Evolutionary conservation across 495 filamentous ascomycete species (phyloP).

Genomic region (Astrocystis sublimbata): DNA sequence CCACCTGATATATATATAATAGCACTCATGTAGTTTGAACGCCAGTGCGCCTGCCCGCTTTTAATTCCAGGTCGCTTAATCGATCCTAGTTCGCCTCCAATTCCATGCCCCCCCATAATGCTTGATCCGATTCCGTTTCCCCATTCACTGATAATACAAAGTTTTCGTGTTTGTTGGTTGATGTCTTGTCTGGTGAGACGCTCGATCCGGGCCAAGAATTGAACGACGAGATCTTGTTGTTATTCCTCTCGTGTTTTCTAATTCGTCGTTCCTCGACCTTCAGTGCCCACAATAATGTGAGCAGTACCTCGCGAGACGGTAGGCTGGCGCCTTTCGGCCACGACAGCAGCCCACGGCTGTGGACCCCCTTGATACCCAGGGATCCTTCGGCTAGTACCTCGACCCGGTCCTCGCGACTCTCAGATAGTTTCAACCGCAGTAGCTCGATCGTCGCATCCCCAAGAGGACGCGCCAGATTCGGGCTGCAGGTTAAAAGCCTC

Average conservation of each 20-base stretch:
- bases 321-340: conserved; percentile 46
- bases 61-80: not conserved
- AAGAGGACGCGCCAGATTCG: conserved; percentile 85
- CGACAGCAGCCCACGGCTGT: conserved; percentile 38
- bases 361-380: conserved; percentile 42
- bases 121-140: conserved; percentile 26
- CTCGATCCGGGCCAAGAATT: conserved; percentile 30
- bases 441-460: conserved; percentile 87
- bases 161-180: conserved; percentile 22
- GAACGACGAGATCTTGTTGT: conserved; percentile 22
- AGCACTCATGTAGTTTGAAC: too few species aligned
- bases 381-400: conserved; percentile 42
- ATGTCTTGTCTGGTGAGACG: conserved; percentile 31
- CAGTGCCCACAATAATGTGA: conserved; percentile 55
- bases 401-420: conserved; percentile 42
- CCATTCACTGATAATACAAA: conserved; percentile 31
- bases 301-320: conserved; percentile 54
- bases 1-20: too few species aligned
- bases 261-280: conserved; percentile 48
- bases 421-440: conserved; percentile 71
- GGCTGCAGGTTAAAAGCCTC: conserved; percentile 76
- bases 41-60: not conserved
- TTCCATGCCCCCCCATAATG: conserved; percentile 4
- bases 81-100: conserved; percentile 13
- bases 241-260: conserved; percentile 20